A percentile compares a stretch with the other conserved stretches of the same genome.
phyloP scores from a whole-genome alignment of 805 yeast species.

The Blastobotrys muscicola region DNA sequence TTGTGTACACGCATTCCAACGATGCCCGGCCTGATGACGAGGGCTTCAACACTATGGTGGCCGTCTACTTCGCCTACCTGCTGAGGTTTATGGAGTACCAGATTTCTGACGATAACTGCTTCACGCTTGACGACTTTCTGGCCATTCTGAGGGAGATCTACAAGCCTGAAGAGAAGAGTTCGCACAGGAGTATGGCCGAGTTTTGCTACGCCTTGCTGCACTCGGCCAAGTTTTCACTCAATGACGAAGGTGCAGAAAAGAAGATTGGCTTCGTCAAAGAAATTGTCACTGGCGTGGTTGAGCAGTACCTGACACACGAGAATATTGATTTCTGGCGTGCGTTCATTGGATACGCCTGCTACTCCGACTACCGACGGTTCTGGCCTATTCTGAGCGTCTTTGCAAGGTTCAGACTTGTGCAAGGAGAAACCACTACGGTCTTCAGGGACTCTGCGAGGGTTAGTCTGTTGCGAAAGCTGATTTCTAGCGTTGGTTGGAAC shows the following conservation, averaged over 20 bases:
- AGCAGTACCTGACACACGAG: constrained; percentile 61
- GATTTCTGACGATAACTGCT: constrained; percentile 20
- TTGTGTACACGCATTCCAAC: constrained; percentile 38
- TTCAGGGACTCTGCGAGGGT: constrained; percentile 55
- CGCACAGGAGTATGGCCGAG: constrained; percentile 70
- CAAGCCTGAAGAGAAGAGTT: constrained; percentile 57
- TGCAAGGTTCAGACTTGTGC: constrained; percentile 36
- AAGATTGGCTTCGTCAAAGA: constrained; percentile 32
- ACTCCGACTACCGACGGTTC: constrained; percentile 53
- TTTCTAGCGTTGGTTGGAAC: constrained; percentile 46
- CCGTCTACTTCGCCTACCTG: constrained; percentile 39
- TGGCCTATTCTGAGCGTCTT: constrained; percentile 41
- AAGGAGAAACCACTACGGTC: constrained; percentile 45
- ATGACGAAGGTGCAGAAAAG: constrained; percentile 7
- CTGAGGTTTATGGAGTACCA: constrained; percentile 41
- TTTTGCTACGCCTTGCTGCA: constrained; percentile 53
- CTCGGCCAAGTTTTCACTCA: constrained; percentile 16
- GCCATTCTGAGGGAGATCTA: constrained; percentile 42
- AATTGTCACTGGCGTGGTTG: constrained; percentile 31
- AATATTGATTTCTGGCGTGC: constrained; percentile 66
- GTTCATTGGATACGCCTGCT: constrained; percentile 54
- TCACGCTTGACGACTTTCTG: constrained; percentile 45
- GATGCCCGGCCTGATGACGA: no score
- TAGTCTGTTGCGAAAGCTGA: constrained; percentile 41
- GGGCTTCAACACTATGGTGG: constrained; percentile 37